Conservation (phyloP, 2,329 filamentous ascomycete species). For the Aspergillus neoniger region DNA sequence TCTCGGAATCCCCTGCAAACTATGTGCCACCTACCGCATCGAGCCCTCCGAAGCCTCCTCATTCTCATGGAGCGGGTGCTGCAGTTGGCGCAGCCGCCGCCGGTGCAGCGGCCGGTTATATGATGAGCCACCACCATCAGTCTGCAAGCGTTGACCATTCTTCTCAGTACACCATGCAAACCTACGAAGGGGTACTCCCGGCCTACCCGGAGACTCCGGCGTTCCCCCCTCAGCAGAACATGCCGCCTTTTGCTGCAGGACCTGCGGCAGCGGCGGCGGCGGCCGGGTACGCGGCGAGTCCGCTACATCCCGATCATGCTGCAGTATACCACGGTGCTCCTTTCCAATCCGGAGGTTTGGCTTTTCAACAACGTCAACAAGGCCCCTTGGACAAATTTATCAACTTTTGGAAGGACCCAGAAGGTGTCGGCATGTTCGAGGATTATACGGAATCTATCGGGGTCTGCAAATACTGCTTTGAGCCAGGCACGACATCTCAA, state of each 20-base stretch:
- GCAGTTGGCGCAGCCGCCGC: conserved; percentile 42
- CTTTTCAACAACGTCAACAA: conserved; percentile 54
- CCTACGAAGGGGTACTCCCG: conserved; percentile 24
- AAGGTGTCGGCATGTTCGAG: conserved; percentile 66
- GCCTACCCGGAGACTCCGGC: conserved; percentile 15
- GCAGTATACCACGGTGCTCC: conserved; percentile 30
- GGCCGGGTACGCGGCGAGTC: conserved; percentile 45
- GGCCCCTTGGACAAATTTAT: conserved; percentile 59
- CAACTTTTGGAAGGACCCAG: conserved; percentile 64
- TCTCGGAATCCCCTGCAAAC: conserved; percentile 24
- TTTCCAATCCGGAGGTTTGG: conserved; percentile 43
- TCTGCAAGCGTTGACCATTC: conserved; percentile 31
- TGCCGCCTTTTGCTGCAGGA: conserved; percentile 9
- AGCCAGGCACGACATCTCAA: conserved; percentile 56
- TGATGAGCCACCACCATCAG: conserved; percentile 39
- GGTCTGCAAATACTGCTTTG: conserved; percentile 66
- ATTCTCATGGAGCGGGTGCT: conserved; percentile 35
- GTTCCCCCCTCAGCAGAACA: conserved; percentile 13
- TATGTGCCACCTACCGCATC: conserved; percentile 21
- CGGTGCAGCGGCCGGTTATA: conserved; percentile 46
- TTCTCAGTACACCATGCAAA: conserved; percentile 37
- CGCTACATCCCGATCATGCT: conserved; percentile 32
- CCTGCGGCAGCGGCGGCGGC: conserved; percentile 28
- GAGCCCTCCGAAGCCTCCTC: conserved; percentile 28
- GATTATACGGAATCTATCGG: conserved; percentile 69